These are phyloP conservation scores for Noccaea caerulescens DNA, from an alignment of 345 rosid genomes.

Conservation along the genomic window DNA sequence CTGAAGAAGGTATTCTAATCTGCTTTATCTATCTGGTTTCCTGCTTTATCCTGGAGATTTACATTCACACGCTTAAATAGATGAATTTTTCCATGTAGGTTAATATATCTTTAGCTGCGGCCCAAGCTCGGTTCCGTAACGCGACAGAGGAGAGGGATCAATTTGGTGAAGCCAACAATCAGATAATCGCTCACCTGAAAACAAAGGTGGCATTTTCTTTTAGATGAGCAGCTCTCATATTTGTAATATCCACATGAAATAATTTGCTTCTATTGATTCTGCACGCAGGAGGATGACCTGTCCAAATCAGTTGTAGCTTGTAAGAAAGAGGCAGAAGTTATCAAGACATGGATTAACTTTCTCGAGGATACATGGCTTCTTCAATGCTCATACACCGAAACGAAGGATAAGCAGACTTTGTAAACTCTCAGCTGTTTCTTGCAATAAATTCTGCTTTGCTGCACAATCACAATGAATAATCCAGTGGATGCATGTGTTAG, in stretches of 20 bases:
- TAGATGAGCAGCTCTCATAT: conserved; percentile 17
- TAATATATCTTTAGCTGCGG: conserved; percentile 86
- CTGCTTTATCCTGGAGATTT: conserved; percentile 22
- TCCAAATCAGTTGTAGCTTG: conserved; percentile 74
- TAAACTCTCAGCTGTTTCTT: conserved; percentile 46
- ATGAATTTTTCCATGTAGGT: conserved; percentile 50
- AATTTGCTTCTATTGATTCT: conserved; percentile 34
- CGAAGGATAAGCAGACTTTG: conserved; percentile 75
- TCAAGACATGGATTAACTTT: conserved; percentile 87
- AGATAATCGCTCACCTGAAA: conserved; percentile 79
- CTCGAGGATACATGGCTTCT: conserved; percentile 93
- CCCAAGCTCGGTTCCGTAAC: conserved; percentile 77
- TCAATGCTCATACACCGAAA: conserved; percentile 65
- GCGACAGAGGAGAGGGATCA: conserved; percentile 90
- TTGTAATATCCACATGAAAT: conserved; percentile 9
- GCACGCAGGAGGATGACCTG: conserved; percentile 82
- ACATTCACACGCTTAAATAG: background rate
- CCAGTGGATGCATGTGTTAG: conserved; percentile 47
- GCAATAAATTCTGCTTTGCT: conserved; percentile 18
- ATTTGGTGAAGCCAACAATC: conserved; percentile 91
- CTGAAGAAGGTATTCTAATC: conserved; percentile 69
- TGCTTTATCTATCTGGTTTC: conserved; percentile 16
- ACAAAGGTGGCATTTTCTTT: conserved; percentile 59
- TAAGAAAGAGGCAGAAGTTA: conserved; percentile 77
- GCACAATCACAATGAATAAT: conserved; percentile 19